A percentile compares a stretch with the other conserved stretches of the same genome.
phyloP scores from a whole-genome alignment of 176 grass and related monocot genomes.

The Avena insularis region DNA sequence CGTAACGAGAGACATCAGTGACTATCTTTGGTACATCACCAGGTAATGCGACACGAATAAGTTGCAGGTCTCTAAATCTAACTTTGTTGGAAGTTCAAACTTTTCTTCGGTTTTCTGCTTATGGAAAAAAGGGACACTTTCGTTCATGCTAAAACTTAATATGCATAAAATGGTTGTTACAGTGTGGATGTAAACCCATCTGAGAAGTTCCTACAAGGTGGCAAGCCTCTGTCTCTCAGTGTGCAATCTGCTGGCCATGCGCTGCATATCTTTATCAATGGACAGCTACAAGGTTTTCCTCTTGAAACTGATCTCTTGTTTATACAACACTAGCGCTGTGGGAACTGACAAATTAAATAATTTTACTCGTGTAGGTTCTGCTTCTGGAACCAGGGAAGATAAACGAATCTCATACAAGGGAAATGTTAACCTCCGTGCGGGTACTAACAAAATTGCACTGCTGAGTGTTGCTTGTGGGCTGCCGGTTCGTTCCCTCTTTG shows the following conservation, averaged over 20 bases:
- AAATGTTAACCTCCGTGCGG: slow-evolving; percentile 75
- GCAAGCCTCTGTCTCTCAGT: slow-evolving; percentile 64
- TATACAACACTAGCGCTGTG: not conserved
- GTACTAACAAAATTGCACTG: slow-evolving; percentile 84
- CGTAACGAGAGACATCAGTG: slow-evolving; percentile 84
- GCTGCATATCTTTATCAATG: slow-evolving; percentile 85
- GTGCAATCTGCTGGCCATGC: slow-evolving; percentile 95
- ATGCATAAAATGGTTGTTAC: not conserved
- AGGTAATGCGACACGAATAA: slow-evolving; percentile 51
- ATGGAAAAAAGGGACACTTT: not conserved
- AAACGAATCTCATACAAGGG: slow-evolving; percentile 80
- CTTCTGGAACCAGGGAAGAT: slow-evolving; percentile 96
- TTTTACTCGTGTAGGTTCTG: slow-evolving; percentile 66
- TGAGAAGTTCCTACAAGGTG: slow-evolving; percentile 77
- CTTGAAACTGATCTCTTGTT: slow-evolving; percentile 3
- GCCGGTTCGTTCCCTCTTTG: slow-evolving; percentile 62
- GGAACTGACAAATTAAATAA: slow-evolving; percentile 16
- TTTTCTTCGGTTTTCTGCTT: slow-evolving; percentile 19
- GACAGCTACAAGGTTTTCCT: slow-evolving; percentile 82
- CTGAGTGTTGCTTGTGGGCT: slow-evolving; percentile 94
- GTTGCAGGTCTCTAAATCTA: not conserved
- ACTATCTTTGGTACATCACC: slow-evolving; percentile 98
- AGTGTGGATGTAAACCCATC: slow-evolving; percentile 87
- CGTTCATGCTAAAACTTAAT: not conserved
- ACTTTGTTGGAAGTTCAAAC: not conserved